Evolutionary conservation across 2,329 filamentous ascomycete species (phyloP).

Genomic region (Fusarium sp.): DNA sequence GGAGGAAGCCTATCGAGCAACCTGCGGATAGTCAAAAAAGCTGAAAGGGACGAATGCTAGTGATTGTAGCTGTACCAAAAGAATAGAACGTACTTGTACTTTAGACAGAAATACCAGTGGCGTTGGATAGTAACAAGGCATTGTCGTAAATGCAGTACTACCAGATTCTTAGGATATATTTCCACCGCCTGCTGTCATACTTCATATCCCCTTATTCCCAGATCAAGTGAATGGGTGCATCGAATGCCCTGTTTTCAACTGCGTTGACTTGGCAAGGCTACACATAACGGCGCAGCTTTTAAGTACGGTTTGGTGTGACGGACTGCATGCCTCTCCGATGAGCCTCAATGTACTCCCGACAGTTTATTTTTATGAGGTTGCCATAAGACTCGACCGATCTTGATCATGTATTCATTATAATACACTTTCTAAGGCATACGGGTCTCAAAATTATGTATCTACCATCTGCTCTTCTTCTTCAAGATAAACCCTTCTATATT

Average conservation of each 20-base stretch:
- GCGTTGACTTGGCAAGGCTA: background rate
- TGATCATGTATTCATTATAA: no score
- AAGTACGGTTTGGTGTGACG: background rate
- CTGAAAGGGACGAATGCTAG: background rate
- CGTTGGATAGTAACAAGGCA: constrained; percentile 5
- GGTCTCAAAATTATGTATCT: no score
- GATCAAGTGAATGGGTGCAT: background rate
- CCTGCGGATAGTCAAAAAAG: background rate
- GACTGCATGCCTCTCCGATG: background rate
- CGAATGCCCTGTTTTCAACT: background rate
- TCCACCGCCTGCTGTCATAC: constrained; percentile 13
- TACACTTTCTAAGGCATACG: no score
- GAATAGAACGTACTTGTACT: constrained; percentile 9
- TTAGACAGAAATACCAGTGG: background rate
- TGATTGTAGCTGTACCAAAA: constrained; percentile 3
- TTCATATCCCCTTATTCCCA: background rate
- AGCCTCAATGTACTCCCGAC: no score
- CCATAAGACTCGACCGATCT: no score
- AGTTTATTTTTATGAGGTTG: no score
- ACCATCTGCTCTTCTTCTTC: no score
- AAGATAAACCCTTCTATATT: no score
- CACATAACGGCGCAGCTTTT: constrained; percentile 4
- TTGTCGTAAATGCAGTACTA: background rate
- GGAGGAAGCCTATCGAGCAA: constrained; percentile 49
- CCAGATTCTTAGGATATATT: background rate